Evolutionary conservation across 495 filamentous ascomycete species (phyloP), one percentile per base, ranked within the genome.

Genomic region (Aspergillus nidulans): DNA sequence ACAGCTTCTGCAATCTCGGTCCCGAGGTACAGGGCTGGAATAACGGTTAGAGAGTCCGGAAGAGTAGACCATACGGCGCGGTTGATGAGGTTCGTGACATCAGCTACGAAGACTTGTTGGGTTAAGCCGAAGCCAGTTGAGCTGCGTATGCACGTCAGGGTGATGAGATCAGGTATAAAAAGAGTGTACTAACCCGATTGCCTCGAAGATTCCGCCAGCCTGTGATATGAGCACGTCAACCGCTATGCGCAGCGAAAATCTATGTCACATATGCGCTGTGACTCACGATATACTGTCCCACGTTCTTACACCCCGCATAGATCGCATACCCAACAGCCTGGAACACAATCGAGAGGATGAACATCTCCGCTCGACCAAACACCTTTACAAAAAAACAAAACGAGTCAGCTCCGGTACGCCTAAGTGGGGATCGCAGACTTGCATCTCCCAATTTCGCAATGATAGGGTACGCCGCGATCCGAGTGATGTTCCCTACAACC

Each of bases 1-100:
- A 66, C 58, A 10, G 52, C 53, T 42, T 63, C 52, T 6, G 47
- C 61, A 4, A 66, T 56, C 12, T 60, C 59, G 4, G 63, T 63
- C 3, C 63, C 63, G 5, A 66, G 46, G 25, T 62, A 66, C 4
- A 66, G 47, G 0, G 63, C 61, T 0, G 61, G 63, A 7, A 66
- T 52, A 1, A 59, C 61, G 6, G 58, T 66, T 1, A 63, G 45
- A 5, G 63, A 66, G 25, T 66, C 63, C 2, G 61, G 61, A 4
- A 66, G 58, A 1, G 61, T 66, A 4, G 61, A 66, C 63, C 63
- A 66, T 3, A 66, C 42, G 40, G 61, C 63, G 16, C 63, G 63
- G 49, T 66, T 63, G 46, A 60, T 46, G 8, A 66, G 45, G 19
- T 57, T 63, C n/a, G 61, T 66, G n/a, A 62, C 62, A 28, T 66